Percentiles rank a stretch among this genome's conserved stretches.
Conservation (phyloP, 805 yeast species). For the Barnettozyma sp. region DNA sequence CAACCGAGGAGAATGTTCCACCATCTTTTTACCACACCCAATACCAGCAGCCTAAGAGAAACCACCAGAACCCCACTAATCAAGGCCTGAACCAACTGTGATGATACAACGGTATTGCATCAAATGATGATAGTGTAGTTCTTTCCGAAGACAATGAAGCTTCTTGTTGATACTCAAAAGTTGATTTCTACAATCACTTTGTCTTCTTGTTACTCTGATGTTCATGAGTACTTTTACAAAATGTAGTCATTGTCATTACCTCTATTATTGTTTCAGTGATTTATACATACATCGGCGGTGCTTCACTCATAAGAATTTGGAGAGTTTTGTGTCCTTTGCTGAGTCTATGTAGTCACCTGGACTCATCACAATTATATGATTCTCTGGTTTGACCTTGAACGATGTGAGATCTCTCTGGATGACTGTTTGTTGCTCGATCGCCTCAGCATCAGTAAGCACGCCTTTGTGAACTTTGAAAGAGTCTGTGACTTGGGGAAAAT, state of each 20-base stretch:
- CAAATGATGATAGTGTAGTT: no score
- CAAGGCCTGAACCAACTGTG: background rate
- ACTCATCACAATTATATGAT: constrained; percentile 31
- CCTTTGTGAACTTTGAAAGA: background rate
- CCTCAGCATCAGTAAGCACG: constrained; percentile 12
- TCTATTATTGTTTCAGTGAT: no score
- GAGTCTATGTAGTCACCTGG: constrained; percentile 35
- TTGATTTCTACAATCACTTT: no score
- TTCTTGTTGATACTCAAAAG: no score
- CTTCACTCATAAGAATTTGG: constrained; percentile 29
- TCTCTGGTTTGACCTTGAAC: constrained; percentile 27
- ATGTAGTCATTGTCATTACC: no score
- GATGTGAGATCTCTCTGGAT: constrained; percentile 24
- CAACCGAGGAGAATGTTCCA: background rate
- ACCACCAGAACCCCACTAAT: background rate
- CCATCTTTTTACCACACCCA: constrained; percentile 1
- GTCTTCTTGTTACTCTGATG: no score
- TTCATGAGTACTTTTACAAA: no score
- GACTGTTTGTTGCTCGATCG: constrained; percentile 23
- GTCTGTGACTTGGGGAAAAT: no score
- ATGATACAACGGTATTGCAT: no score
- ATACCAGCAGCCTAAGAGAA: background rate
- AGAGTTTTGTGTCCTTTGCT: constrained; percentile 31
- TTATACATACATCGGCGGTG: no score
- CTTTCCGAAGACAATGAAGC: no score